A percentile compares a stretch with the other conserved stretches of the same genome.
These are phyloP conservation scores for Phytomonas sp. DNA, from an alignment of 208 protist species.

Conservation along the genomic window DNA sequence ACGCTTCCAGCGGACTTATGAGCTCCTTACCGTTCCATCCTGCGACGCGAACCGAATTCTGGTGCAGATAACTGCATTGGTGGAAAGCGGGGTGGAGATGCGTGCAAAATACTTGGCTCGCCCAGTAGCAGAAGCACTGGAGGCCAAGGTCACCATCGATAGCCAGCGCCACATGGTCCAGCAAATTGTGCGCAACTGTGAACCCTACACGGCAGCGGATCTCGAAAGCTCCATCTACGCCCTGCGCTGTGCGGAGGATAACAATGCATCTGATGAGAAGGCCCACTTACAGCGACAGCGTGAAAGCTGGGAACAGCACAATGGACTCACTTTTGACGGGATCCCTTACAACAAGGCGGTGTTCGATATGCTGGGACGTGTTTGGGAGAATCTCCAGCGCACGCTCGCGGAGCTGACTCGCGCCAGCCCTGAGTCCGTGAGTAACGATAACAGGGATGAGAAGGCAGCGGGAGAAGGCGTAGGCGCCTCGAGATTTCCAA, in stretches of 20 bases:
- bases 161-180: conserved; percentile 37
- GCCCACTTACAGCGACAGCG: conserved; percentile 15
- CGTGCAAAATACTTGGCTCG: neutral
- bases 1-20: conserved; percentile 45
- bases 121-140: conserved; percentile 22
- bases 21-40: conserved; percentile 76
- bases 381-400: conserved; percentile 39
- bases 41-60: conserved; percentile 41
- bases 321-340: conserved; percentile 31
- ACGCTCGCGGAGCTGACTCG: conserved; percentile 19
- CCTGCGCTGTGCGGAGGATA: conserved; percentile 16
- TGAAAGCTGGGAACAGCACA: conserved; percentile 31
- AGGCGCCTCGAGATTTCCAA: neutral
- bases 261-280: conserved; percentile 11
- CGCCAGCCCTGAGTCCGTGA: neutral
- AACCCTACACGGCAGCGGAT: conserved; percentile 31
- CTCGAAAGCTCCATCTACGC: conserved; percentile 24
- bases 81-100: neutral
- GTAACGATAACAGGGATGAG: neutral
- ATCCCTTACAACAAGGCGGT: conserved; percentile 57
- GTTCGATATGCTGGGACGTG: conserved; percentile 36
- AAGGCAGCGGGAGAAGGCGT: neutral
- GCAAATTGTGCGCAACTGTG: conserved; percentile 18
- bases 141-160: conserved; percentile 30
- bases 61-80: conserved; percentile 31